Evolutionary conservation across 164 flowering plant species (phyloP), one percentile per base, ranked within the genome.

Genomic region (Hamamelis virginiana): DNA sequence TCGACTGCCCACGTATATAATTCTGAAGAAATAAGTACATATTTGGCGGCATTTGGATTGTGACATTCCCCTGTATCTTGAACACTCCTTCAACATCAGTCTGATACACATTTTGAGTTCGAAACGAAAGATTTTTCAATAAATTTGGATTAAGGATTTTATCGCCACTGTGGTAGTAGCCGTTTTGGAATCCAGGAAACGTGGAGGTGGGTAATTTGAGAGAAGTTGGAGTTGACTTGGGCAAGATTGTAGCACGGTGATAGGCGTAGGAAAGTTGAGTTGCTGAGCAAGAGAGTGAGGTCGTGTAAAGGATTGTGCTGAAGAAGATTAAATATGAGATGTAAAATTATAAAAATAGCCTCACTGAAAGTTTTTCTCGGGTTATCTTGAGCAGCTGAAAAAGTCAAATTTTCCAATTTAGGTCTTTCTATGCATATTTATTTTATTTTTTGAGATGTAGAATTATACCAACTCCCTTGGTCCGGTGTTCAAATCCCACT

Each of bases 61-160:
- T 43, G 65, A 78, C 53, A 14, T 18, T 65, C 12, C 67, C 76
- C 14, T 69, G 66, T 25, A 81, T 44, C 58, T 52, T 47, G 61
- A 78, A 64, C 41, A 77, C 68, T 1, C 76, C 76, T 8, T 59
- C 59, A 11, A 10, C 16, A 0, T 66, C 48, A 13, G 78, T 70
- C 16, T 44, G 33, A n/a, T 51, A 26, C 3, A 46, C 59, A 1
- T 8, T 8, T 9, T 10, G 23, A 8, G 56, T 62, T 3, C 28
- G 43, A 26, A 75, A 61, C 3, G 2, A 27, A n/a, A n/a, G n/a
- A n/a, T n/a, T n/a, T n/a, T n/a, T n/a, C 15, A 69, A 19, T 21
- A 23, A 51, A 9, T 47, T 51, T 12, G 22, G n/a, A n/a, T n/a
- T n/a, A n/a, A n/a, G n/a, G 46, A 12, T 44, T 44, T 44, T 44